Conservation (phyloP, 495 filamentous ascomycete species). For the Xylaria bambusicola region DNA sequence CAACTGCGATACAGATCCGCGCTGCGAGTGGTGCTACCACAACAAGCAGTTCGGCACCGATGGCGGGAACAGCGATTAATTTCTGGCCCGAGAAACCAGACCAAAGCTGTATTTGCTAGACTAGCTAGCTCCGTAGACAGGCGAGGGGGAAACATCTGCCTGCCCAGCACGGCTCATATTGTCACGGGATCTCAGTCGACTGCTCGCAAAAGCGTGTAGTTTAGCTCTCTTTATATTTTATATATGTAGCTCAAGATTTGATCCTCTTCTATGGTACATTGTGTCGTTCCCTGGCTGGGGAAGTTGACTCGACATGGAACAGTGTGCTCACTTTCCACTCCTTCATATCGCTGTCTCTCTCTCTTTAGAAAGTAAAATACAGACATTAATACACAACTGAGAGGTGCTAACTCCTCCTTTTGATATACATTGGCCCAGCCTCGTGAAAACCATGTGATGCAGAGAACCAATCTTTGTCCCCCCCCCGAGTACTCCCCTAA, state of each 20-base stretch:
- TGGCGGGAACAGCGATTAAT: neutral
- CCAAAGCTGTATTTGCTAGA: too few species aligned
- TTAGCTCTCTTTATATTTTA: neutral
- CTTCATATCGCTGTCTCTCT: conserved; percentile 1
- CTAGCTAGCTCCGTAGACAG: neutral
- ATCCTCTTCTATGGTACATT: neutral
- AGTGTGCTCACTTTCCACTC: conserved; percentile 21
- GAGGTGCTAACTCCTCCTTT: conserved; percentile 10
- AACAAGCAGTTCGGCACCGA: conserved; percentile 17
- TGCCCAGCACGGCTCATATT: neutral
- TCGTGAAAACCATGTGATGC: conserved; percentile 17
- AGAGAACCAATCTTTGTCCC: conserved; percentile 16
- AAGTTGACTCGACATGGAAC: conserved; percentile 12
- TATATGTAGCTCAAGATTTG: neutral
- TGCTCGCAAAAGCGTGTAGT: neutral
- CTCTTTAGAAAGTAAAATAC: conserved; percentile 37
- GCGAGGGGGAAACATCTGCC: neutral
- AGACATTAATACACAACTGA: conserved; percentile 27
- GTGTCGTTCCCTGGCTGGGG: neutral
- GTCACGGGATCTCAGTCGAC: neutral
- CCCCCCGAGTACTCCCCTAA: neutral
- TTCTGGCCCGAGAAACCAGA: too few species aligned
- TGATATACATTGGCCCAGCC: conserved; percentile 12
- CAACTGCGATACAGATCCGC: conserved; percentile 29
- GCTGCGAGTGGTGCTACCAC: conserved; percentile 32